Conservation (phyloP, 2,329 filamentous ascomycete species). For the Aspergillus proliferans region DNA sequence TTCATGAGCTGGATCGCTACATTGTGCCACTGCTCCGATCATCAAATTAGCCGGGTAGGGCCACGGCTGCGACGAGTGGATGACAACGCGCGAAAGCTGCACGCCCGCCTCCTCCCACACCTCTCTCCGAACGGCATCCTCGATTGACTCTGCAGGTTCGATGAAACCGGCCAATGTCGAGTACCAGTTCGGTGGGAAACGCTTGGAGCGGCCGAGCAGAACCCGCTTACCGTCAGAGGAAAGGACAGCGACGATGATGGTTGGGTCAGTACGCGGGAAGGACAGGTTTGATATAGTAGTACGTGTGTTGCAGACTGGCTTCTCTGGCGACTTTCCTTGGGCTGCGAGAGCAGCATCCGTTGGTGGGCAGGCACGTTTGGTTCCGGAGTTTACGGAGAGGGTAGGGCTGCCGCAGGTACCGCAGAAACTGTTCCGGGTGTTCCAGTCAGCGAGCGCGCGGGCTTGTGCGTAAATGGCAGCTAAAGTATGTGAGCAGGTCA, state of each 20-base stretch:
- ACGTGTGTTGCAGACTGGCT: conserved; percentile 71
- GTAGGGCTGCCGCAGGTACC: conserved; percentile 80
- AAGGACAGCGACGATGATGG: conserved; percentile 89
- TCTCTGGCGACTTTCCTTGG: conserved; percentile 32
- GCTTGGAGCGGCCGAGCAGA: conserved; percentile 76
- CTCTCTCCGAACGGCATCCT: conserved; percentile 76
- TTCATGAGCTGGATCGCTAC: conserved; percentile 70
- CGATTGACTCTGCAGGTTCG: conserved; percentile 77
- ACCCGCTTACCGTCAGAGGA: conserved; percentile 70
- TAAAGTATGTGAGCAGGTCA: conserved; percentile 29
- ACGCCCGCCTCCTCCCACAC: conserved; percentile 84
- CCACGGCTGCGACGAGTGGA: conserved; percentile 83
- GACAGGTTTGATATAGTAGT: conserved; percentile 81
- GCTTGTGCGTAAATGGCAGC: conserved; percentile 89
- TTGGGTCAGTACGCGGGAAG: conserved; percentile 89
- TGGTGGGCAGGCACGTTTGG: conserved; percentile 41
- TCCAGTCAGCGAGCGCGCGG: conserved; percentile 88
- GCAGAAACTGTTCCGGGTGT: conserved; percentile 85
- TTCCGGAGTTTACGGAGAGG: conserved; percentile 45
- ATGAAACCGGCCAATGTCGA: conserved; percentile 82
- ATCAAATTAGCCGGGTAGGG: conserved; percentile 79
- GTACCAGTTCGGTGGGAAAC: conserved; percentile 82
- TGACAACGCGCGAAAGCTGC: conserved; percentile 65
- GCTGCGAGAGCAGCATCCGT: conserved; percentile 32
- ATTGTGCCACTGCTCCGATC: conserved; percentile 81